These are phyloP conservation scores for Torrubiellomyces zombiae DNA, from an alignment of 2,329 filamentous ascomycete species.

Conservation along the genomic window DNA sequence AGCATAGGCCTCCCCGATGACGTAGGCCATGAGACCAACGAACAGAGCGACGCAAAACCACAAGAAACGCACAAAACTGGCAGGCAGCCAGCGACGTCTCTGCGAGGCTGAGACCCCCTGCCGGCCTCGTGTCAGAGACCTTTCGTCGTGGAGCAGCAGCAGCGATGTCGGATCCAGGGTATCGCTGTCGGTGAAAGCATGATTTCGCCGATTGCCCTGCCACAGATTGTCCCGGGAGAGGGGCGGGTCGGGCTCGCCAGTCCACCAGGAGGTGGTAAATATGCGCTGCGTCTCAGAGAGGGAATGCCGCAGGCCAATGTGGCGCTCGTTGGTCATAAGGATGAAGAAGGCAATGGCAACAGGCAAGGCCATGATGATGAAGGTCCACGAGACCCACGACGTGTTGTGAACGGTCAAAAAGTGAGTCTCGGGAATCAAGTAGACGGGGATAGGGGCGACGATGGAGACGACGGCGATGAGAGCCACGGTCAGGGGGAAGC, in stretches of 20 bases:
- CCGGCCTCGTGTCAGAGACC: too few relatives aligned
- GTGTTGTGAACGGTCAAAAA: conserved; percentile 47
- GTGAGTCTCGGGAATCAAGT: conserved; percentile 33
- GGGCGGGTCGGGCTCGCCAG: conserved; percentile 34
- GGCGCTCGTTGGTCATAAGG: conserved; percentile 45
- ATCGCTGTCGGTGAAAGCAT: conserved; percentile 14
- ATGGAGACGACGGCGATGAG: conserved; percentile 45
- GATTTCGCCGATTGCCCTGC: conserved; percentile 7
- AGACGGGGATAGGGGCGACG: conserved; percentile 41
- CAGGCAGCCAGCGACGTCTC: conserved; percentile 40
- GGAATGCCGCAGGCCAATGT: conserved; percentile 41
- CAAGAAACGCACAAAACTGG: conserved; percentile 50
- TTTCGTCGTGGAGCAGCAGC: conserved; percentile 9
- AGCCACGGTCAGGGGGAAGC: conserved; percentile 47
- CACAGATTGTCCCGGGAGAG: conserved; percentile 24
- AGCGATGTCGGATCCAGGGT: conserved; percentile 21
- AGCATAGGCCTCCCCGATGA: conserved; percentile 51
- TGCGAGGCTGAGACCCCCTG: conserved; percentile 23
- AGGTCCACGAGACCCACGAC: conserved; percentile 53
- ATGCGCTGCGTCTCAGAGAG: conserved; percentile 51
- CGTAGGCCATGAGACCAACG: conserved; percentile 47
- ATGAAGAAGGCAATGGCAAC: conserved; percentile 49
- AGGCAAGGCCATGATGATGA: conserved; percentile 52
- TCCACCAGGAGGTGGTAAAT: conserved; percentile 51
- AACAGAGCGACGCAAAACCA: conserved; percentile 52